These are phyloP conservation scores for Candida sp. DNA, from an alignment of 1,139 yeast genomes.

Conservation along the genomic window DNA sequence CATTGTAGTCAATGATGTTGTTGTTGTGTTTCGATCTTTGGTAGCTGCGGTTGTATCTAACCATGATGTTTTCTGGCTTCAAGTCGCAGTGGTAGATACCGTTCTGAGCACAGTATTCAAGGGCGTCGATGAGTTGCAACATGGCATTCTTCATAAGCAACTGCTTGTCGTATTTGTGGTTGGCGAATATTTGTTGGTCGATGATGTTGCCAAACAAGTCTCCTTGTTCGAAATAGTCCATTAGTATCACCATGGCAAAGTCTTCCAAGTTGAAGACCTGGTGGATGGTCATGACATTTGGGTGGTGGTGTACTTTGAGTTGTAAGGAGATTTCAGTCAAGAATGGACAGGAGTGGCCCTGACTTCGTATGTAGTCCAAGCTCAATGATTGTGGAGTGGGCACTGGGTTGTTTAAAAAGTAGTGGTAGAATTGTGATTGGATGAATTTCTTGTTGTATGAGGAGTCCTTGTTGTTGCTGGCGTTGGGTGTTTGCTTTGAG, in stretches of 20 bases:
- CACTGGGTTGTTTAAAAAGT: conserved; percentile 26
- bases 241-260: conserved; percentile 60
- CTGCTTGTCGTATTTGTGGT: conserved; percentile 35
- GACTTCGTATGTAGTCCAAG: conserved; percentile 44
- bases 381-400: conserved; percentile 31
- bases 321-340: conserved; percentile 77
- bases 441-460: conserved; percentile 35
- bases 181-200: conserved; percentile 59
- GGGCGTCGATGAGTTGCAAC: conserved; percentile 74
- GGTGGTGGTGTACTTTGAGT: conserved; percentile 74
- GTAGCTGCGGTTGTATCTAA: conserved; percentile 38
- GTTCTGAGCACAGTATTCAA: conserved; percentile 67
- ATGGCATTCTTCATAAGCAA: conserved; percentile 70
- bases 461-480: conserved; percentile 20
- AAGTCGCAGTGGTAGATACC: conserved; percentile 88
- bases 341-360: conserved; percentile 49
- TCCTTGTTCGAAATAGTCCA: conserved; percentile 86
- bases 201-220: conserved; percentile 85
- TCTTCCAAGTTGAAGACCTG: conserved; percentile 65
- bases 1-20: conserved; percentile 50
- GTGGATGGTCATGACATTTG: conserved; percentile 76
- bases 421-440: conserved; percentile 31
- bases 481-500: conserved; percentile 12
- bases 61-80: conserved; percentile 88
- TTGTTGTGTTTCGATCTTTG: conserved; percentile 17